A percentile compares a stretch with the other conserved stretches of the same genome.
Evolutionary conservation across 257 asterid genomes (phyloP).

Genomic region (Parsonsia alboflavescens): DNA sequence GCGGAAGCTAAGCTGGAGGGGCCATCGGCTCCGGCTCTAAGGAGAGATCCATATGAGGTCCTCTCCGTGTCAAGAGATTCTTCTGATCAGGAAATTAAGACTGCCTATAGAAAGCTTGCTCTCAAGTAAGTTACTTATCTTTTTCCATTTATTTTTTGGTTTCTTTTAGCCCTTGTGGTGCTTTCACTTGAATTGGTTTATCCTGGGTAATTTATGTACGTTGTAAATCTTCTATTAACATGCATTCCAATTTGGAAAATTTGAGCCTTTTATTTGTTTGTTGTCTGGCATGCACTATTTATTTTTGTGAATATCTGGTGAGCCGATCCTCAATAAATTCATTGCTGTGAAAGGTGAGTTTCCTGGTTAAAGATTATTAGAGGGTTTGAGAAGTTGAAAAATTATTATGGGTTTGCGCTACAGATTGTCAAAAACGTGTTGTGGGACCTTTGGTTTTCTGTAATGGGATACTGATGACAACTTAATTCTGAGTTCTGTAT

Average conservation of each 20-base stretch:
- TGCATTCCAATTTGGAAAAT: background rate
- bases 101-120: slow-evolving; percentile 97
- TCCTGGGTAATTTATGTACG: background rate
- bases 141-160: no score
- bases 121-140: slow-evolving; percentile 55
- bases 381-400: background rate
- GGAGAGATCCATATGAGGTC: slow-evolving; percentile 97
- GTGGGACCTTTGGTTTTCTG: background rate
- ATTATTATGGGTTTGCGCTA: background rate
- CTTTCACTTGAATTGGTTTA: background rate
- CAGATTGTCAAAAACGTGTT: background rate
- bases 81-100: slow-evolving; percentile 93
- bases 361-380: background rate
- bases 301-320: slow-evolving; percentile 3
- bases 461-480: background rate
- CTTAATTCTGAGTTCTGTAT: background rate
- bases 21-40: slow-evolving; percentile 56
- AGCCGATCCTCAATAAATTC: background rate
- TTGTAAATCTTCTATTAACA: background rate
- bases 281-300: background rate
- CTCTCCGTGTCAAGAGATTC: slow-evolving; percentile 76
- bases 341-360: background rate
- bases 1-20: slow-evolving; percentile 73
- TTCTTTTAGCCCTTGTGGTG: background rate
- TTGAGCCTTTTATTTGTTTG: slow-evolving; percentile 2